Conservation (phyloP, 1,139 yeast genomes). For the Saccharomycopsis crataegensis region DNA sequence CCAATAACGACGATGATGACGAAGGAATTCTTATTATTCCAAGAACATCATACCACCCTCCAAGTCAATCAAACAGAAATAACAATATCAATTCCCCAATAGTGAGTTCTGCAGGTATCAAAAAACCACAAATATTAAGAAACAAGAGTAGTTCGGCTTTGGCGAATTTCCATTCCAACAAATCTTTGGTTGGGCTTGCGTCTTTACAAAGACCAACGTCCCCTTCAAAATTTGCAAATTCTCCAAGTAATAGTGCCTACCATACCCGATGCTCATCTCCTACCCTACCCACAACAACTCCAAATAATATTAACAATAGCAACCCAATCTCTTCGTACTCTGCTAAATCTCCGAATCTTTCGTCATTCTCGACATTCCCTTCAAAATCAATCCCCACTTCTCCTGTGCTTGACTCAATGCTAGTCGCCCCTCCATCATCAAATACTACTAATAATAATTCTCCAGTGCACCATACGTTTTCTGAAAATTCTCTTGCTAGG, state of each 20-base stretch:
- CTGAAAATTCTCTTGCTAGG: neutral
- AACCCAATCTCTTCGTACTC: neutral
- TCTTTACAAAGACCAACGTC: neutral
- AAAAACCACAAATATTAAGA: neutral
- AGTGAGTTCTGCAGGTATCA: neutral
- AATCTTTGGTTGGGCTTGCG: neutral
- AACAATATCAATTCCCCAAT: neutral
- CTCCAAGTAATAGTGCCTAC: neutral
- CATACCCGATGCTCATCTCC: neutral
- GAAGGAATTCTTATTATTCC: slow-evolving; percentile 10
- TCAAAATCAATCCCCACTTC: neutral
- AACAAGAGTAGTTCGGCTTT: neutral
- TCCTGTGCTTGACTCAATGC: neutral
- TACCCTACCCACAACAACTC: neutral
- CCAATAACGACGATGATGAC: slow-evolving; percentile 7
- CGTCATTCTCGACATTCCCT: neutral
- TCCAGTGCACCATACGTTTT: neutral
- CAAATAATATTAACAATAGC: neutral
- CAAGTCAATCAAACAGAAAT: neutral
- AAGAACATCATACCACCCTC: neutral
- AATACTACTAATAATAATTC: neutral
- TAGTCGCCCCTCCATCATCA: neutral
- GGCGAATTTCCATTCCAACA: neutral
- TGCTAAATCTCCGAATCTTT: neutral
- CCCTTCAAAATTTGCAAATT: neutral